phyloP scores from a whole-genome alignment of 257 asterid species.

The Solanum chaucha region DNA sequence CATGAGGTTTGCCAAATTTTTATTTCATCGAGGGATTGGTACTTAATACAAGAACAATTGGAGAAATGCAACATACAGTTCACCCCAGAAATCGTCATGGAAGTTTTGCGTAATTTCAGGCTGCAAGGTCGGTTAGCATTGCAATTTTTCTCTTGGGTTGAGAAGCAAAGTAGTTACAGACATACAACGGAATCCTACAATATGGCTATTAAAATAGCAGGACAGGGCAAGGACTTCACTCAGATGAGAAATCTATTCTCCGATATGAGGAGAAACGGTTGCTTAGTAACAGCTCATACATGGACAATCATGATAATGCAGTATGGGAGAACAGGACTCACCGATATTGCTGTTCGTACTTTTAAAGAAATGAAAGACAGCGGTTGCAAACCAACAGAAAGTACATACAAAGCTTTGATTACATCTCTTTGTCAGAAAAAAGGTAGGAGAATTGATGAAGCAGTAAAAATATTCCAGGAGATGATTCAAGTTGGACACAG shows the following conservation, averaged over 20 bases:
- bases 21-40: slow-evolving; percentile 52
- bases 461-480: slow-evolving; percentile 47
- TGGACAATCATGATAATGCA: slow-evolving; percentile 89
- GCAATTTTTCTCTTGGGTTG: slow-evolving; percentile 71
- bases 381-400: slow-evolving; percentile 41
- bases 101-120: slow-evolving; percentile 34
- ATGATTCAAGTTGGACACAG: slow-evolving; percentile 33
- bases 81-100: slow-evolving; percentile 45
- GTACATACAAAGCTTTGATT: slow-evolving; percentile 47
- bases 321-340: slow-evolving; percentile 78
- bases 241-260: slow-evolving; percentile 64
- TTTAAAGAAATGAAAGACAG: slow-evolving; percentile 67
- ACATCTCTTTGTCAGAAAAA: slow-evolving; percentile 58
- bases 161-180: slow-evolving; percentile 35
- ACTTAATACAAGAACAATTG: slow-evolving; percentile 42
- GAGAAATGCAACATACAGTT: slow-evolving; percentile 32
- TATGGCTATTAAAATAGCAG: slow-evolving; percentile 73
- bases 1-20: slow-evolving; percentile 32
- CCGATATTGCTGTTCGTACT: slow-evolving; percentile 48
- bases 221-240: slow-evolving; percentile 72
- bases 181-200: slow-evolving; percentile 55
- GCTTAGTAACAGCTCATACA: slow-evolving; percentile 52
- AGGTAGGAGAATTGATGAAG: slow-evolving; percentile 69
- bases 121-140: slow-evolving; percentile 37
- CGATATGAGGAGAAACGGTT: slow-evolving; percentile 66